Conservation (phyloP, 2,329 filamentous ascomycete species). For the Allantophomopsis lycopodina region DNA sequence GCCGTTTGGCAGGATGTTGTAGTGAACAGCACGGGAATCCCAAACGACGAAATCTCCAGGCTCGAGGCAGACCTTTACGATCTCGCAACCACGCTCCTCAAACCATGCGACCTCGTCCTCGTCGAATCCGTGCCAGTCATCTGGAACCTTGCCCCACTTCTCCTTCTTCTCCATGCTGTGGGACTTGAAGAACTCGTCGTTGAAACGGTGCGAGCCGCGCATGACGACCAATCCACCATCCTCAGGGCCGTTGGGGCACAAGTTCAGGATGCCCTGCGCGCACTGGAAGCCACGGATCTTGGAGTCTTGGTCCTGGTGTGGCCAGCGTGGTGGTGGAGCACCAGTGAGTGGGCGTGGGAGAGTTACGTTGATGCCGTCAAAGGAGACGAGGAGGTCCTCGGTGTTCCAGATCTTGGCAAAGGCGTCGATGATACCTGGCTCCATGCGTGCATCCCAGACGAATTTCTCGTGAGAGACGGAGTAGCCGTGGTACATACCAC, state of each 20-base stretch:
- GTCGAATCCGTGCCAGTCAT: conserved; percentile 7
- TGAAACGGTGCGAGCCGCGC: conserved; percentile 14
- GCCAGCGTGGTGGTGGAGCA: conserved; percentile 16
- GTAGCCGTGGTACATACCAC: conserved; percentile 25
- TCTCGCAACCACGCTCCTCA: conserved; percentile 21
- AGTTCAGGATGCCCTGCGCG: conserved; percentile 28
- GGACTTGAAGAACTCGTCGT: conserved; percentile 13
- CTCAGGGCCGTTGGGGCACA: conserved; percentile 15
- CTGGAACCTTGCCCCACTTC: conserved; percentile 5
- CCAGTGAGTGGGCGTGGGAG: conserved; percentile 15
- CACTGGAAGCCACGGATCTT: conserved; percentile 24
- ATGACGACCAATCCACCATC: conserved; percentile 20
- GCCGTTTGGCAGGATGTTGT: conserved; percentile 20
- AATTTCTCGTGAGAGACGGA: conserved; percentile 24
- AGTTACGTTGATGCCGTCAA: conserved; percentile 28
- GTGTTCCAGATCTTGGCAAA: conserved; percentile 26
- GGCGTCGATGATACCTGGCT: conserved; percentile 21
- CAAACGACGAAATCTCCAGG: conserved; percentile 29
- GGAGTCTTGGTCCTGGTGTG: conserved; percentile 24
- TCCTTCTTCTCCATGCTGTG: conserved; percentile 2
- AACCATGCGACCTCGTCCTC: conserved; percentile 29
- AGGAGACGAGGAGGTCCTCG: conserved; percentile 28
- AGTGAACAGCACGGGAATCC: conserved; percentile 33
- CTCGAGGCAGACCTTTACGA: conserved; percentile 24
- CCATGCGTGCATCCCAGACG: conserved; percentile 21